Conservation (phyloP, 1,284 basidiomycete species). For the Mycena citricolor region DNA sequence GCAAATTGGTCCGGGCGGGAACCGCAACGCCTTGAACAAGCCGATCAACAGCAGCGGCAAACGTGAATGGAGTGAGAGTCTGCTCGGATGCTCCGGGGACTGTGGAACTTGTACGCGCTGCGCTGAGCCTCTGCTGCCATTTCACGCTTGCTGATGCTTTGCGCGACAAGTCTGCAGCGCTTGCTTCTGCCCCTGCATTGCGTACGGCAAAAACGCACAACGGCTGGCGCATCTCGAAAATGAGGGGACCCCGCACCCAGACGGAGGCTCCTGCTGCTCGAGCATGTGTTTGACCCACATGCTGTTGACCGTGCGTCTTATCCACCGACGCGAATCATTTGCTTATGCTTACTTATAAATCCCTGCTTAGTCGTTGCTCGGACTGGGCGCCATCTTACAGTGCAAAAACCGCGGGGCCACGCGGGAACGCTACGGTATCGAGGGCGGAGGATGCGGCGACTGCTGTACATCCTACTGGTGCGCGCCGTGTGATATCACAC, state of each 20-base stretch:
- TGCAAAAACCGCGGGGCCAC: slow-evolving; percentile 19
- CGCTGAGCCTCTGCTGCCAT: too few relatives aligned
- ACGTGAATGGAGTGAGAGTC: slow-evolving; percentile 42
- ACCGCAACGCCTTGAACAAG: slow-evolving; percentile 36
- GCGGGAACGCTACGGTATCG: slow-evolving; percentile 37
- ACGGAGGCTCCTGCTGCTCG: slow-evolving; percentile 29
- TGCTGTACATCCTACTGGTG: slow-evolving; percentile 36
- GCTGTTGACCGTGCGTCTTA: too few relatives aligned
- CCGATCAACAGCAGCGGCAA: slow-evolving; percentile 33
- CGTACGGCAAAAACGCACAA: slow-evolving; percentile 34
- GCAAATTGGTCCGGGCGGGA: slow-evolving; percentile 27
- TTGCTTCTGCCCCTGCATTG: slow-evolving; percentile 41
- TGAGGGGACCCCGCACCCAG: slow-evolving; percentile 32
- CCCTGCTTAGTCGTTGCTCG: slow-evolving; percentile 21
- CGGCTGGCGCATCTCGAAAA: slow-evolving; percentile 31
- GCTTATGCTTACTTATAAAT: too few relatives aligned
- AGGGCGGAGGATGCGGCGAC: slow-evolving; percentile 32
- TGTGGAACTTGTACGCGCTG: slow-evolving; percentile 39
- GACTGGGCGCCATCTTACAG: slow-evolving; percentile 32
- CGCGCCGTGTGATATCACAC: slow-evolving; percentile 36
- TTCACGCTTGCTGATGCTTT: not conserved
- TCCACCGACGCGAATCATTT: too few relatives aligned
- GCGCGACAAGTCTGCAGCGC: slow-evolving; percentile 30
- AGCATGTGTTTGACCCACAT: slow-evolving; percentile 31
- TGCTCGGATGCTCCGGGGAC: slow-evolving; percentile 35